Conservation (phyloP, 768 basidiomycete genomes). For the Tricholoma flavovirens region DNA sequence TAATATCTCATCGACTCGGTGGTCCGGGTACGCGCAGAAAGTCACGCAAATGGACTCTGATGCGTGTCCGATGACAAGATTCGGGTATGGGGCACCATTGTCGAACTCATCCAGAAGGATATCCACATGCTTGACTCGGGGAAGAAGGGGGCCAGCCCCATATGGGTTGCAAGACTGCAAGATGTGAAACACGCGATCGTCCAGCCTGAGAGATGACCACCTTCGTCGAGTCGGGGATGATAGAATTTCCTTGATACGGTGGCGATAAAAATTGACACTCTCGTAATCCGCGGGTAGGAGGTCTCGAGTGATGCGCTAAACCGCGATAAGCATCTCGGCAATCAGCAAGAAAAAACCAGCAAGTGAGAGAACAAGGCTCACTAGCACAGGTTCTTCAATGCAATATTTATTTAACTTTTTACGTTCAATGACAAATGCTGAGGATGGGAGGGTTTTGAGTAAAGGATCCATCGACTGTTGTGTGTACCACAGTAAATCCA, state of each 20-base stretch:
- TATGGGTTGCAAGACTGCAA: not conserved
- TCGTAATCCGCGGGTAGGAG: not conserved
- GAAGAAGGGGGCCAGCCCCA: not conserved
- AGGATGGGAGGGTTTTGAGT: not conserved
- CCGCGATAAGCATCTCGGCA: not conserved
- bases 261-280: not conserved
- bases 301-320: not conserved
- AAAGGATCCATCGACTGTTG: not conserved
- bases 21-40: not conserved
- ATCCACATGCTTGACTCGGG: not conserved
- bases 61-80: no score
- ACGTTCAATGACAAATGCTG: not conserved
- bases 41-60: not conserved
- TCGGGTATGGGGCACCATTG: no score
- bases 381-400: not conserved
- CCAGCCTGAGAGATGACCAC: not conserved
- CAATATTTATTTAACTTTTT: no score
- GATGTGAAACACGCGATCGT: not conserved
- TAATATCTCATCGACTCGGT: not conserved
- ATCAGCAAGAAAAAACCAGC: not conserved
- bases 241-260: not conserved
- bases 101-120: not conserved
- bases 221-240: not conserved
- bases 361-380: not conserved
- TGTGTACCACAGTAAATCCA: conserved; percentile 9